Evolutionary conservation across 75 land plant genomes (phyloP), one percentile per base, ranked within the genome.

Genomic region (Pseudotsuga menziesii): DNA sequence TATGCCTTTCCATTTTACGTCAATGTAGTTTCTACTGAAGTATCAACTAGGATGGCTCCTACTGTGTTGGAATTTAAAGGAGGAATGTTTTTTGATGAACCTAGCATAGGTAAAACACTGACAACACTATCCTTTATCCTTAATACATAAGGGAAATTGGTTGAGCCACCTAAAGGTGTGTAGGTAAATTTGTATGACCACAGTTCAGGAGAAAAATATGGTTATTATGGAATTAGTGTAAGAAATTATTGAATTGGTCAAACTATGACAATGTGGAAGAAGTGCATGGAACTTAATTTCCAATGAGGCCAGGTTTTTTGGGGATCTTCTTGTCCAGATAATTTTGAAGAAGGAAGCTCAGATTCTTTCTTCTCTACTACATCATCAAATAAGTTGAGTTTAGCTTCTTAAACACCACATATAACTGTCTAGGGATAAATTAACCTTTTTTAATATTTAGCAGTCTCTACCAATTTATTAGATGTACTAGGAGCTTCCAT

Each of bases 71-170:
- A 94, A 76, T 96, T 94, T 76, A 85, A 82, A 56, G 99, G 99
- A 26, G 99, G 99, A 39, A 82, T 96, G 82, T 96, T 96, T 75
- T 96, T 97, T 83, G 99, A 96, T 85, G 99, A 96, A 81, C 99
- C 99, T 64, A 97, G 99, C 25, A 77, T 96, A 44, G 99, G 99
- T 7, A 96, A 96, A 78, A 96, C 99, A 29, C 83, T 96, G 66
- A 96, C 99, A 56, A 91, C 99, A 16, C 81, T 96, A 35, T 93
- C 94, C 57, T 88, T 96, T 57, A 91, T 96, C 76, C 81, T 96
- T 72, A 96, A 96, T 82, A 96, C 97, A 16, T 94, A 91, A 78
- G 97, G 99, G 54, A 88, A 85, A 61, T 55, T 90, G 74, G 88
- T 97, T 20, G 88, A 85, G n/a, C 90, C 97, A 74, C 99, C 99